Evolutionary conservation across 179 eudicot species (phyloP), one percentile per base, ranked within the genome.

Genomic region (Drosera spatulata): DNA sequence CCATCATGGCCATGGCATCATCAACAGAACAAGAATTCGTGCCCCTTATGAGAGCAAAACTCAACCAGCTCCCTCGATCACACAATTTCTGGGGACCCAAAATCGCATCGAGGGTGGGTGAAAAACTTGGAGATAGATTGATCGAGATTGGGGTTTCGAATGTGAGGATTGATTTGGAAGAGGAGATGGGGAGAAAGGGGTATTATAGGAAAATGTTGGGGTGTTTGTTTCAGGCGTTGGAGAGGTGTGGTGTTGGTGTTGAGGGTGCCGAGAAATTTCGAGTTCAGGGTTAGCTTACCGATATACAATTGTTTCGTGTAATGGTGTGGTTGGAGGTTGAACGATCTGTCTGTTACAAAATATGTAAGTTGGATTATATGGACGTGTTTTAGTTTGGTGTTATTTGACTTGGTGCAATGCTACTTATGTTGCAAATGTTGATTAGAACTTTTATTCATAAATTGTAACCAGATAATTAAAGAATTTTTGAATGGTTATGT

Each of bases 1-100:
- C 96, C 10, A 85, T 87, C 56, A 67, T 87, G 39, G 93, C 96
- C 14, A 82, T 87, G 86, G 96, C 93, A 0, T 87, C 89, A 0
- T 85, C 93, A 2, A 53, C 82, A 2, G 96, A 87, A 65, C 82
- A 80, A 22, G 96, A 87, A 4, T 87, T 87, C 77, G 61, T 60
- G 15, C 45, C 79, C 1, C 77, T 65, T 15, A 75, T 73, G 61
- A 67, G 79, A 48, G 69, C 84, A 46, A 69, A 72, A n/a, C 79
- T 80, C 46, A 66, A 74, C 49, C 82, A 85, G 0, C 69, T 77
- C 47, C 88, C 96, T 1, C 64, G 89, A 15, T 59, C 82, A 3
- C 80, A 67, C 53, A 56, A 65, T 47, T 64, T 62, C 56, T 81
- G 91, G 85, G 81, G 85, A 78, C 71, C 85, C 12, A 71, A 69